Evolutionary conservation across 129 eudicot species (phyloP).

Genomic region (Flaveria brownii): DNA sequence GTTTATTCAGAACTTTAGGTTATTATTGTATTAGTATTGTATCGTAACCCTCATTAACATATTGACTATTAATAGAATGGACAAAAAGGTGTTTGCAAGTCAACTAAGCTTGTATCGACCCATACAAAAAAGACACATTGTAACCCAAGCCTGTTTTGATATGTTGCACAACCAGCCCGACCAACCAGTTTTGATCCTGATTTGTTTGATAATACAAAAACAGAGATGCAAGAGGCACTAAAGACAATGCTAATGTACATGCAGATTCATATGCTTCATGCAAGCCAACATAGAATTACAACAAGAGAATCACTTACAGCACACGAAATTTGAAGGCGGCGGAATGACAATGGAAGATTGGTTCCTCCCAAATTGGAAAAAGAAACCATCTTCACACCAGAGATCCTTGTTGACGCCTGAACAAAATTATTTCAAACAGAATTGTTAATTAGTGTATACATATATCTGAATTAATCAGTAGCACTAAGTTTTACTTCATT

Average conservation of each 20-base stretch:
- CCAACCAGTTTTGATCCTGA: background rate
- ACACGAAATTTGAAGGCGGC: slow-evolving; percentile 39
- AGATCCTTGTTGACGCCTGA: slow-evolving; percentile 36
- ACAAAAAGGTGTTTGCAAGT: background rate
- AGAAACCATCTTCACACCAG: slow-evolving; percentile 39
- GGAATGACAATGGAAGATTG: slow-evolving; percentile 36
- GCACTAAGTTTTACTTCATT: background rate
- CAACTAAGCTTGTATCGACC: background rate
- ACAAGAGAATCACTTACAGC: slow-evolving; percentile 32
- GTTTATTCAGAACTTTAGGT: background rate
- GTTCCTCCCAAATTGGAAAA: slow-evolving; percentile 33
- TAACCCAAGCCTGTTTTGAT: background rate
- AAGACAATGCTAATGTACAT: background rate
- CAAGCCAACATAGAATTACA: background rate
- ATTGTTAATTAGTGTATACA: background rate
- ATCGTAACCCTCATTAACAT: background rate
- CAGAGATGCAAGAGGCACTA: background rate
- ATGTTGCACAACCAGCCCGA: background rate
- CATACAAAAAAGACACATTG: background rate
- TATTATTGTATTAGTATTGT: background rate
- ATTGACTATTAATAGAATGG: background rate
- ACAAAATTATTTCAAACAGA: background rate
- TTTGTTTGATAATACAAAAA: background rate
- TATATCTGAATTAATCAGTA: background rate
- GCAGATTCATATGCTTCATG: background rate